phyloP scores from a whole-genome alignment of 257 asterid genomes.

The Gentiana straminea region DNA sequence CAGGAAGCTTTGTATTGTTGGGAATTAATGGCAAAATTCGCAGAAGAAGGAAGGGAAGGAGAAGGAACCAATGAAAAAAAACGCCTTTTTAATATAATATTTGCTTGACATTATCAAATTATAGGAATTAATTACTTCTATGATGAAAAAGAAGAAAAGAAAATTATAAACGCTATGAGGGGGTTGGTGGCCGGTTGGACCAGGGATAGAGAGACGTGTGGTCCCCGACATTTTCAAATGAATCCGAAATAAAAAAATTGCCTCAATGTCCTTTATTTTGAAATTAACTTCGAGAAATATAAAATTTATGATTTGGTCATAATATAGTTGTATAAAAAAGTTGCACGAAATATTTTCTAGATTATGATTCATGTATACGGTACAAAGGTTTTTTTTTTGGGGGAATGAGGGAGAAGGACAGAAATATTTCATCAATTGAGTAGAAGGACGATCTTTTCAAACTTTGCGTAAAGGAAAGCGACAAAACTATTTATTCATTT shows the following conservation, averaged over 20 bases:
- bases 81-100: background rate
- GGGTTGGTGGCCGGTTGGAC: slow-evolving; percentile 9
- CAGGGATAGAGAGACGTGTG: slow-evolving; percentile 5
- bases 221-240: slow-evolving; percentile 3
- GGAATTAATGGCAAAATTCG: slow-evolving; percentile 40
- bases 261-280: slow-evolving; percentile 7
- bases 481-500: no score
- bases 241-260: background rate
- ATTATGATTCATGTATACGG: no score
- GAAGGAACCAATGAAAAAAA: slow-evolving; percentile 44
- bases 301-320: no score
- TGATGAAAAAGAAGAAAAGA: slow-evolving; percentile 3
- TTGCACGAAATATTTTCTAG: no score
- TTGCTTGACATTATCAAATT: background rate
- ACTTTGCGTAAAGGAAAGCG: no score
- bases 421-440: no score
- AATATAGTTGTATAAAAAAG: no score
- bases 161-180: slow-evolving; percentile 6
- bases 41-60: slow-evolving; percentile 56
- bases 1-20: slow-evolving; percentile 15
- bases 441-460: no score
- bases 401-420: no score
- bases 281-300: no score
- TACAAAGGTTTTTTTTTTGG: no score
- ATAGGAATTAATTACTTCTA: background rate